A percentile compares a stretch with the other conserved stretches of the same genome.
Conservation (phyloP, 2,329 filamentous ascomycete species). For the Exophiala lecanii-corni region DNA sequence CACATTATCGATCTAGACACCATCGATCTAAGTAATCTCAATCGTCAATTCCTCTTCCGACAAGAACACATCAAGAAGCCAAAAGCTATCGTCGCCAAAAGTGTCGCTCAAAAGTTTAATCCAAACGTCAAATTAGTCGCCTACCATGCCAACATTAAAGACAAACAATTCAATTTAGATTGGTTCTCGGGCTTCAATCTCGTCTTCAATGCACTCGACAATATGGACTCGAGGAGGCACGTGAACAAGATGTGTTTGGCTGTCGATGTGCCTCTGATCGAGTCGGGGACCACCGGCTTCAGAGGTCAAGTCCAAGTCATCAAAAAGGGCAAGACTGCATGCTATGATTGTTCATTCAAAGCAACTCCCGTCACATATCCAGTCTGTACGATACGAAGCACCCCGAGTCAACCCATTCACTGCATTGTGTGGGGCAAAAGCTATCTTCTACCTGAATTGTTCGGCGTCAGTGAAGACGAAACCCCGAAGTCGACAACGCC, state of each 20-base stretch:
- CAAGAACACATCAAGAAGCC: constrained; percentile 97
- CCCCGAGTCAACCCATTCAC: constrained; percentile 92
- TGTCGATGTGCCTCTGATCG: constrained; percentile 82
- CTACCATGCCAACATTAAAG: constrained; percentile 93
- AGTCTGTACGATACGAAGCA: constrained; percentile 95
- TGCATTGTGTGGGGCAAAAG: constrained; percentile 99
- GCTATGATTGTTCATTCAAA: constrained; percentile 92
- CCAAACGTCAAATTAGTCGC: constrained; percentile 80
- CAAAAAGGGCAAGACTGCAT: constrained; percentile 84
- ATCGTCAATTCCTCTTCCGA: constrained; percentile 94
- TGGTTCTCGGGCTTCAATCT: constrained; percentile 80
- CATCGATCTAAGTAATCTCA: constrained; percentile 95
- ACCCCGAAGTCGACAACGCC: constrained; percentile 71
- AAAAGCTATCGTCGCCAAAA: constrained; percentile 89
- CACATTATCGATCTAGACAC: constrained; percentile 97
- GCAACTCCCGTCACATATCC: constrained; percentile 88
- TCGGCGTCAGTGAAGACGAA: constrained; percentile 85
- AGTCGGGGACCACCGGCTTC: constrained; percentile 96
- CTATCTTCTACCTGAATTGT: constrained; percentile 92
- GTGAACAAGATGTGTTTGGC: constrained; percentile 97
- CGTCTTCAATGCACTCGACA: constrained; percentile 96
- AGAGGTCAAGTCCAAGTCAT: constrained; percentile 98
- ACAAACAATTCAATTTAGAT: constrained; percentile 73
- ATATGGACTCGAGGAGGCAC: constrained; percentile 86
- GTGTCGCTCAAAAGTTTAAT: constrained; percentile 86